A percentile compares a stretch with the other conserved stretches of the same genome.
phyloP scores from a whole-genome alignment of 495 filamentous ascomycete genomes.

The Talaromyces stipitatus region DNA sequence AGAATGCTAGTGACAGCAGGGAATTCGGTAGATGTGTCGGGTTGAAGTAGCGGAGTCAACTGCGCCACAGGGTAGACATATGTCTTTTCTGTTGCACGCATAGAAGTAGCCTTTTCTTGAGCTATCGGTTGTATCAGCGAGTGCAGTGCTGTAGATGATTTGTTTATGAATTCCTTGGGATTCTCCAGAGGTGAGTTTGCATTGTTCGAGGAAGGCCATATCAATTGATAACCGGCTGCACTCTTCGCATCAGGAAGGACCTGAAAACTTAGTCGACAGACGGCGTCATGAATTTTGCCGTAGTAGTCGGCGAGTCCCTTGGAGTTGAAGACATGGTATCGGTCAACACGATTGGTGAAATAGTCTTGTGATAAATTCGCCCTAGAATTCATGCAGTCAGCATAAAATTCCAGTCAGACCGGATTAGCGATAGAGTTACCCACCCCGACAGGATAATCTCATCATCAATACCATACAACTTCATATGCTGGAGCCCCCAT shows the following conservation, averaged over 20 bases:
- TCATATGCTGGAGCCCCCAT: conserved; percentile 99
- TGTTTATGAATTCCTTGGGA: conserved; percentile 58
- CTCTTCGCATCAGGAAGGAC: conserved; percentile 53
- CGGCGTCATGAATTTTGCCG: conserved; percentile 61
- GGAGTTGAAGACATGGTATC: conserved; percentile 87
- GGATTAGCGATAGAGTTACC: conserved; percentile 5
- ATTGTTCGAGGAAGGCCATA: conserved; percentile 73
- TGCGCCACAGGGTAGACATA: conserved; percentile 77
- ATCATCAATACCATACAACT: conserved; percentile 93
- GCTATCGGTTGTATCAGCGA: conserved; percentile 52
- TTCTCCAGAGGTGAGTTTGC: conserved; percentile 63
- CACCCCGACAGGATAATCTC: conserved; percentile 93
- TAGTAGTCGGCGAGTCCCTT: conserved; percentile 78
- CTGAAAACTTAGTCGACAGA: conserved; percentile 75
- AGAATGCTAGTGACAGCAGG: conserved; percentile 71
- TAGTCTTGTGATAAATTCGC: conserved; percentile 93
- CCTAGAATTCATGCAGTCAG: conserved; percentile 25
- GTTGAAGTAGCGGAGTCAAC: conserved; percentile 72
- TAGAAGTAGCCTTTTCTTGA: conserved; percentile 19
- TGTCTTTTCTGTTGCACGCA: conserved; percentile 46
- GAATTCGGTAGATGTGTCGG: conserved; percentile 81
- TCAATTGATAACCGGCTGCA: conserved; percentile 57
- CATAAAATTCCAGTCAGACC: neutral
- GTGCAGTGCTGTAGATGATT: conserved; percentile 56
- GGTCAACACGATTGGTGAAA: conserved; percentile 90